phyloP scores from a whole-genome alignment of 1,284 basidiomycete genomes.

The Pseudozyma flocculosa region DNA sequence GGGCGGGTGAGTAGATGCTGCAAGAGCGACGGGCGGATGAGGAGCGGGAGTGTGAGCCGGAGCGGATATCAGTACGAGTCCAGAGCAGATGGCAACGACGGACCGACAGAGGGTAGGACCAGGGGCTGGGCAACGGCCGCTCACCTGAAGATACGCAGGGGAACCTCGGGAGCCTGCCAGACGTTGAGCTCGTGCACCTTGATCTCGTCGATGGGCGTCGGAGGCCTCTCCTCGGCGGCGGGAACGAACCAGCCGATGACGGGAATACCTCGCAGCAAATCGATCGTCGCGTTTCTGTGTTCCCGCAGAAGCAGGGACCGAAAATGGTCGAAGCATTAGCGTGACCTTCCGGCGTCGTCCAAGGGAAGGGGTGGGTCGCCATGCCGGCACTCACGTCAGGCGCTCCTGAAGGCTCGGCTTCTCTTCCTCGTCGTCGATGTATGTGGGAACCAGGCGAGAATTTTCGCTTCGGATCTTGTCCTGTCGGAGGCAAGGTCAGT shows the following conservation, averaged over 20 bases:
- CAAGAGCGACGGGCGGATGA: too few relatives aligned
- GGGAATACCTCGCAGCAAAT: too few relatives aligned
- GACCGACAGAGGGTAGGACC: too few relatives aligned
- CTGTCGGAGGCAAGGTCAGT: not conserved
- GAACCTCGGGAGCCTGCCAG: constrained; percentile 9
- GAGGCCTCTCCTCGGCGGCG: not conserved
- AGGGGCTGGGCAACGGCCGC: not conserved
- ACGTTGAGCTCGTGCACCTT: constrained; percentile 14
- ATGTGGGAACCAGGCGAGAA: constrained; percentile 5
- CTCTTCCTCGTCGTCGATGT: constrained; percentile 1
- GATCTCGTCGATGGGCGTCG: not conserved
- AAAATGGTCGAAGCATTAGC: not conserved
- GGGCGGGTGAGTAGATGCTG: constrained; percentile 23
- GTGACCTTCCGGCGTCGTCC: too few relatives aligned
- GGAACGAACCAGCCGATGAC: constrained; percentile 3
- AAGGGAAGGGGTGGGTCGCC: too few relatives aligned
- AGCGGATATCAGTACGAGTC: not conserved
- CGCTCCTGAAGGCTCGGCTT: not conserved
- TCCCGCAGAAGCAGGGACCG: not conserved
- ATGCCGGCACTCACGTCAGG: too few relatives aligned
- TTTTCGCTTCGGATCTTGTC: constrained; percentile 7
- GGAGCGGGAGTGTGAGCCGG: too few relatives aligned
- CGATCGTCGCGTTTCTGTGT: too few relatives aligned
- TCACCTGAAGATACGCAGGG: constrained; percentile 2
- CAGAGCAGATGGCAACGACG: too few relatives aligned